A percentile compares a stretch with the other conserved stretches of the same genome.
Evolutionary conservation across 208 protist genomes (phyloP).

Genomic region (Crithidia acanthocephali): DNA sequence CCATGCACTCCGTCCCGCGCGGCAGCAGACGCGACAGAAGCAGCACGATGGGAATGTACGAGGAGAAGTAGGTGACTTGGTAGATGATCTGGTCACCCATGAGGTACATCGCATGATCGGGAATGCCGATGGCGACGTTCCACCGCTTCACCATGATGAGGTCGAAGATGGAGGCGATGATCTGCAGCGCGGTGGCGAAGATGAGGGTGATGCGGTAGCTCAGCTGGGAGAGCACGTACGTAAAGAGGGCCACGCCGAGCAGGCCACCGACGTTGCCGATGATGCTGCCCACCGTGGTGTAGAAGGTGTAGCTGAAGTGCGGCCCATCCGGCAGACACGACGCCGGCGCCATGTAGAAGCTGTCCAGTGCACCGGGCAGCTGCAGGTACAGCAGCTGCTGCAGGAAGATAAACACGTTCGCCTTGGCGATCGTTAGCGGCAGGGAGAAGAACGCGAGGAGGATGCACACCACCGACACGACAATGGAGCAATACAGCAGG

Average conservation of each 20-base stretch:
- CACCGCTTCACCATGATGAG: slow-evolving; percentile 80
- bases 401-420: slow-evolving; percentile 34
- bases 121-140: slow-evolving; percentile 62
- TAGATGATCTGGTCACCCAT: slow-evolving; percentile 68
- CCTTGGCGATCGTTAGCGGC: slow-evolving; percentile 45
- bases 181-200: slow-evolving; percentile 47
- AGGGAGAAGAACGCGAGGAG: slow-evolving; percentile 35
- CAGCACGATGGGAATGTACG: slow-evolving; percentile 17
- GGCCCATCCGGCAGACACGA: slow-evolving; percentile 57
- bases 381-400: slow-evolving; percentile 54
- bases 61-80: slow-evolving; percentile 33
- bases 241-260: slow-evolving; percentile 57
- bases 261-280: slow-evolving; percentile 55
- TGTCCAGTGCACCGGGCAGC: slow-evolving; percentile 57
- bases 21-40: slow-evolving; percentile 39
- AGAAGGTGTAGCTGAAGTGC: slow-evolving; percentile 66
- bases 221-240: slow-evolving; percentile 54
- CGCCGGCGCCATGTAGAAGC: slow-evolving; percentile 52
- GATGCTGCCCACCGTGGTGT: slow-evolving; percentile 51
- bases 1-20: slow-evolving; percentile 69
- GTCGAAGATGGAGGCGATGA: slow-evolving; percentile 66
- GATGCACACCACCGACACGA: slow-evolving; percentile 28
- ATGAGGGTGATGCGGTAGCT: slow-evolving; percentile 70
- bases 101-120: slow-evolving; percentile 73
- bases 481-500: slow-evolving; percentile 39